Base-by-base conservation (phyloP, 2,329 filamentous ascomycete species). In the Sclerotinia borealis region DNA sequence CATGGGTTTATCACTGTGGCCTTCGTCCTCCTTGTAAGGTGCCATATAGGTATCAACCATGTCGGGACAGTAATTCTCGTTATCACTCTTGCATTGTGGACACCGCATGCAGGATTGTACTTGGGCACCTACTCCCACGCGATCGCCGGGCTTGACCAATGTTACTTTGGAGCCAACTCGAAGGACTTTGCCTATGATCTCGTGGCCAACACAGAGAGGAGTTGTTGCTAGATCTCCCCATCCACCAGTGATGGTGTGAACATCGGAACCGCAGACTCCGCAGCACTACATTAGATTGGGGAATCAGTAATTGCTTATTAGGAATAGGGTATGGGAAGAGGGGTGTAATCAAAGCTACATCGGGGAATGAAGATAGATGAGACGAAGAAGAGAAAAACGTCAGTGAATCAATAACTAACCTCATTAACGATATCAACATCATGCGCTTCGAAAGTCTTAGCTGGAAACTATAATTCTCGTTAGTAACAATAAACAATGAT, bases 341-440 rank as follows among this genome's bases (percentile, higher is more conserved):
- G n/a, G n/a, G n/a, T n/a, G n/a, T n/a, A n/a, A n/a, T n/a, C n/a
- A n/a, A n/a, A n/a, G n/a, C n/a, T n/a, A n/a, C n/a, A n/a, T n/a
- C n/a, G n/a, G n/a, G n/a, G n/a, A n/a, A n/a, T n/a, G n/a, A n/a
- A n/a, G n/a, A n/a, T n/a, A n/a, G n/a, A n/a, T n/a, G n/a, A n/a
- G n/a, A n/a, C n/a, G n/a, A n/a, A n/a, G n/a, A n/a, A n/a, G n/a
- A n/a, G n/a, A n/a, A n/a, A n/a, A n/a, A n/a, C n/a, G n/a, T n/a
- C n/a, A n/a, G n/a, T n/a, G n/a, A 50, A 51, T 22, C 19, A 3
- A 9, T 22, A 9, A 36, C 49, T n/a, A 36, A 51, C 49, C 49
- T 93, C 89, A 72, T 96, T 88, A 79, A 92, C 88, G 76, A 96
- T 85, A 74, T 96, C 92, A 71, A 96, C 85, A 74, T 96, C 91